Conservation (phyloP, 805 yeast genomes). For the Schwanniomyces pseudopolymorphus region DNA sequence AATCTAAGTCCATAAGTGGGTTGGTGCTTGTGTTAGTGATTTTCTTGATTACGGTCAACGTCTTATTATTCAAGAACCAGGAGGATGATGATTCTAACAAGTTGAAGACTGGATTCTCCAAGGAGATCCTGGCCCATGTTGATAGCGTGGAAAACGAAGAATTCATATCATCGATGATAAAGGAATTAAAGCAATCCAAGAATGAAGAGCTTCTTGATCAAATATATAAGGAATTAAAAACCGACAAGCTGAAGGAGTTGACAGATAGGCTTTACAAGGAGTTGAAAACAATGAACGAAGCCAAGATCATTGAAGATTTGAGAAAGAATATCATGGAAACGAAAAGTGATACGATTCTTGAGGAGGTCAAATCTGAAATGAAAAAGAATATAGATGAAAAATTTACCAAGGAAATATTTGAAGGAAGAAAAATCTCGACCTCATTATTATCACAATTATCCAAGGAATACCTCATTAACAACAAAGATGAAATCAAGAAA, state of each 20-base stretch:
- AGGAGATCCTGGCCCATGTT: background rate
- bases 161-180: background rate
- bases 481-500: constrained; percentile 8
- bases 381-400: background rate
- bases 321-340: constrained; percentile 4
- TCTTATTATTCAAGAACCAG: background rate
- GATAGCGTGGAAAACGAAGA: background rate
- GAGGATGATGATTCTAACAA: background rate
- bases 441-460: constrained; percentile 12
- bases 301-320: constrained; percentile 8
- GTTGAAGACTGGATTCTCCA: background rate
- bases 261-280: background rate
- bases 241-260: background rate
- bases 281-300: constrained; percentile 8
- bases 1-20: background rate
- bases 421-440: constrained; percentile 10
- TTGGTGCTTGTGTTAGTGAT: background rate
- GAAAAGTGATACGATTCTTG: background rate
- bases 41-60: background rate
- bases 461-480: constrained; percentile 8
- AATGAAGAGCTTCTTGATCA: constrained; percentile 4
- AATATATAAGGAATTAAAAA: background rate
- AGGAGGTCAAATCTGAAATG: constrained; percentile 6
- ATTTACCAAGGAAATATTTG: constrained; percentile 13
- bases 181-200: background rate